Evolutionary conservation across 23 red algal species (phyloP), one percentile per base, ranked within the genome.

Genomic region (Gracilaria domingensis): DNA sequence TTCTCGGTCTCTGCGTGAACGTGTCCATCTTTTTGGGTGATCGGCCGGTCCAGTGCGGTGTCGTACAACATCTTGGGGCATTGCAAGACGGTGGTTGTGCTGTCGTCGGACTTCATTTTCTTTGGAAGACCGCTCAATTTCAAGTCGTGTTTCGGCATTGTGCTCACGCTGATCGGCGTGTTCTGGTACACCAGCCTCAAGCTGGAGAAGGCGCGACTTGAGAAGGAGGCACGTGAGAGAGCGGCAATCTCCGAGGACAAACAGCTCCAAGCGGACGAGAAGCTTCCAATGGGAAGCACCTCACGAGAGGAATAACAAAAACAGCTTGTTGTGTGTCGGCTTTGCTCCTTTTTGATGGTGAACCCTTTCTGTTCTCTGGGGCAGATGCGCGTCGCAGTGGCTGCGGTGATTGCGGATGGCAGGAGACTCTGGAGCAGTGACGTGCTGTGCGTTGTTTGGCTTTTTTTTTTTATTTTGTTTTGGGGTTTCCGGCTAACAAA

Each of bases 61-160:
- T 95, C 93, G 18, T 98, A 98, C 84, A 98, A 98, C 69, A 90
- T 95, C 29, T 50, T 98, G 33, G 96, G 96, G 9, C 96, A 98
- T 38, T 79, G 82, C 71, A 98, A 98, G 83, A 98, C 96, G 2
- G 83, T 88, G 35, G 82, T 95, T 2, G 92, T 98, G 57, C 60
- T 98, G 26, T 26, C 81, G 56, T 83, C 77, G 21, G 89, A 93
- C 62, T 93, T 83, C 66, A 28, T 93, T 18, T 38, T 98, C 33
- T 98, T 95, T 88, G 67, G 75, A 23, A 77, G 94, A 35, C 96
- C 93, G 48, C 53, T 93, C 33, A 82, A 80, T 39, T 75, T 89
- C 75, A 83, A 87, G 35, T 91, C 88, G 61, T 71, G 86, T 47
- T 58, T 77, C 37, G 96, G 96, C 21, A 93, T 98, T 42, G n/a